Evolutionary conservation across 495 filamentous ascomycete species (phyloP).

Genomic region (Lophiostoma macrostomum): DNA sequence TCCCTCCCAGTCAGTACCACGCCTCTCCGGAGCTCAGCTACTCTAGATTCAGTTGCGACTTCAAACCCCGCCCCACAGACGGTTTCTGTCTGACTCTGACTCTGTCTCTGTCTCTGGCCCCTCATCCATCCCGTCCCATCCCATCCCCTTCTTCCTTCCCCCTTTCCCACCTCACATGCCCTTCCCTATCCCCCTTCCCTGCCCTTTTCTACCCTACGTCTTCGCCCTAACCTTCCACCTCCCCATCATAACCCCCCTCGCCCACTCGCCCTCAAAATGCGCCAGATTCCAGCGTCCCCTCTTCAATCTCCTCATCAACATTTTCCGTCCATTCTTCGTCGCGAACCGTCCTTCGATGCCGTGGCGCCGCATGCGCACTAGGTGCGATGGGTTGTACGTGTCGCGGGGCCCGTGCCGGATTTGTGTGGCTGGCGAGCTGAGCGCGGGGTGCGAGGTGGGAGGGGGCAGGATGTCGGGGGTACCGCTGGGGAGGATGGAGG

Average conservation of each 20-base stretch:
- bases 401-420: conserved; percentile 54
- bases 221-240: neutral
- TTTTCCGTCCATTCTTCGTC: conserved; percentile 54
- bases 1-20: no score
- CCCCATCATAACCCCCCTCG: neutral
- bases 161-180: no score
- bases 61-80: no score
- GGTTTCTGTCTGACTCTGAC: no score
- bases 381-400: conserved; percentile 65
- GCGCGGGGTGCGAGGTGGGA: conserved; percentile 49
- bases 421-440: conserved; percentile 46
- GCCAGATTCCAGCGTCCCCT: conserved; percentile 64
- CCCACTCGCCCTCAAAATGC: conserved; percentile 40
- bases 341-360: conserved; percentile 62
- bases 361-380: conserved; percentile 67
- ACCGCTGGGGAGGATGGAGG: conserved; percentile 8
- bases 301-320: conserved; percentile 54
- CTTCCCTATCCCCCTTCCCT: no score
- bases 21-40: no score
- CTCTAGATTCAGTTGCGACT: no score
- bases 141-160: no score
- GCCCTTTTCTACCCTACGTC: neutral
- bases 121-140: no score
- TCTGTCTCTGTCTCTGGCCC: no score
- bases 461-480: conserved; percentile 39